Evolutionary conservation across 1,284 basidiomycete genomes (phyloP).

Genomic region (Hymenochaete sp.): DNA sequence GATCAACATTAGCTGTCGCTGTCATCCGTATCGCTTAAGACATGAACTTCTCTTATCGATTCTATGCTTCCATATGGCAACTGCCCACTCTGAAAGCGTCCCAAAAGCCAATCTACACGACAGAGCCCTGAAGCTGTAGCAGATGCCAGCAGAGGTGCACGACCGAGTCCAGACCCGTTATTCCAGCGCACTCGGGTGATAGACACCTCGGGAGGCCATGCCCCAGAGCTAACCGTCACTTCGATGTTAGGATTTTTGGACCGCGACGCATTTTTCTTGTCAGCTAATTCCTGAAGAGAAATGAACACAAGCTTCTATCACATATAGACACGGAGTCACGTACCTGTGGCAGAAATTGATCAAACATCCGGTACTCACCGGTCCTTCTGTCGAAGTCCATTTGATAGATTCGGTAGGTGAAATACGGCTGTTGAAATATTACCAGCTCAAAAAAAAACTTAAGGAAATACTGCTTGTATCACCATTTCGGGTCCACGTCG

Average conservation of each 20-base stretch:
- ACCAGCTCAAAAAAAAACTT: slow-evolving; percentile 2
- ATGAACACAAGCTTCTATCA: slow-evolving; percentile 31
- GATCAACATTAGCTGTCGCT: slow-evolving; percentile 15
- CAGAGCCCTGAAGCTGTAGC: slow-evolving; percentile 79
- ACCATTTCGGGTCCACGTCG: slow-evolving; percentile 57
- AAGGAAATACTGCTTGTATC: slow-evolving; percentile 34
- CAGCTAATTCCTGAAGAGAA: slow-evolving; percentile 34
- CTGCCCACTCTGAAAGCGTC: slow-evolving; percentile 53
- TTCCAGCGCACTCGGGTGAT: slow-evolving; percentile 79
- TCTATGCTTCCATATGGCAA: slow-evolving; percentile 52
- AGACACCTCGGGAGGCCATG: slow-evolving; percentile 70
- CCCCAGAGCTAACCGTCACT: slow-evolving; percentile 38
- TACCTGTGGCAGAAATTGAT: slow-evolving; percentile 72
- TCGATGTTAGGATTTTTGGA: neutral
- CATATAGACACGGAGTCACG: slow-evolving; percentile 38
- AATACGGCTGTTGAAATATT: slow-evolving; percentile 48
- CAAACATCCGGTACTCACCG: slow-evolving; percentile 74
- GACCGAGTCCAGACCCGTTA: slow-evolving; percentile 55
- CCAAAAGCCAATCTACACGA: slow-evolving; percentile 69
- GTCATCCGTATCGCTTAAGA: slow-evolving; percentile 10
- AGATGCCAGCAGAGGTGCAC: slow-evolving; percentile 63
- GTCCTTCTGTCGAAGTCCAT: slow-evolving; percentile 74
- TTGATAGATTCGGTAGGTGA: slow-evolving; percentile 73
- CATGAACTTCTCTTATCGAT: slow-evolving; percentile 28
- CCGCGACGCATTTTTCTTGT: slow-evolving; percentile 26